Percentiles rank a stretch among this genome's conserved stretches.
Evolutionary conservation across 345 rosid species (phyloP).

Genomic region (Zanthoxylum bungeanum): DNA sequence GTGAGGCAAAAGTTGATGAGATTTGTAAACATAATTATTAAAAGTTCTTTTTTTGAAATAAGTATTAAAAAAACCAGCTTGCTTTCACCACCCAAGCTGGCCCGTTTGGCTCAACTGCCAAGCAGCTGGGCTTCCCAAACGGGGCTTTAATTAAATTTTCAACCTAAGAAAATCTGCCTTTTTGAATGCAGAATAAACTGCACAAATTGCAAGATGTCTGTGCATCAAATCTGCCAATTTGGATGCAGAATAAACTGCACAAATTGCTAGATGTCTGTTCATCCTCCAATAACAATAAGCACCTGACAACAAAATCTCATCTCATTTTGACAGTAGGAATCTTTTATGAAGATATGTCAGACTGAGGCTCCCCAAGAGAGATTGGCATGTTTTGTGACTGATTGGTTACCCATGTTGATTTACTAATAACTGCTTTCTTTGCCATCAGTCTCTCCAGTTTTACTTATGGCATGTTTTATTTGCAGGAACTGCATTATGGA

Average conservation of each 20-base stretch:
- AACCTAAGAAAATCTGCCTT: neutral
- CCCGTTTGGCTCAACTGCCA: too few species aligned
- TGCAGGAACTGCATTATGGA: constrained; percentile 95
- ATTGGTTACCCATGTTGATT: neutral
- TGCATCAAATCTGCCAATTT: neutral
- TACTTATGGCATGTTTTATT: neutral
- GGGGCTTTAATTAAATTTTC: neutral
- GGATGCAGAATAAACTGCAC: neutral
- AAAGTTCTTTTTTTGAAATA: too few species aligned
- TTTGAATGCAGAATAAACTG: neutral
- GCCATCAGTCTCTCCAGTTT: neutral
- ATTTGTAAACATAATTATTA: too few species aligned
- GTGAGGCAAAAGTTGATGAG: too few species aligned
- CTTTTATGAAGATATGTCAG: neutral
- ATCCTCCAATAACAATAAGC: neutral
- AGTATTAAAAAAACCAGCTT: too few species aligned
- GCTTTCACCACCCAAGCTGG: too few species aligned
- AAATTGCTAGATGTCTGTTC: neutral
- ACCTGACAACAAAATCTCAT: neutral
- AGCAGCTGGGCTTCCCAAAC: too few species aligned
- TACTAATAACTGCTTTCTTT: neutral
- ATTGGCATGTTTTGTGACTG: constrained; percentile 3
- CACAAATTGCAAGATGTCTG: neutral
- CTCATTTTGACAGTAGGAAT: neutral
- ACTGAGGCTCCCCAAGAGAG: neutral